Conservation (phyloP, 805 yeast genomes). For the Myxozyma kluyveri region DNA sequence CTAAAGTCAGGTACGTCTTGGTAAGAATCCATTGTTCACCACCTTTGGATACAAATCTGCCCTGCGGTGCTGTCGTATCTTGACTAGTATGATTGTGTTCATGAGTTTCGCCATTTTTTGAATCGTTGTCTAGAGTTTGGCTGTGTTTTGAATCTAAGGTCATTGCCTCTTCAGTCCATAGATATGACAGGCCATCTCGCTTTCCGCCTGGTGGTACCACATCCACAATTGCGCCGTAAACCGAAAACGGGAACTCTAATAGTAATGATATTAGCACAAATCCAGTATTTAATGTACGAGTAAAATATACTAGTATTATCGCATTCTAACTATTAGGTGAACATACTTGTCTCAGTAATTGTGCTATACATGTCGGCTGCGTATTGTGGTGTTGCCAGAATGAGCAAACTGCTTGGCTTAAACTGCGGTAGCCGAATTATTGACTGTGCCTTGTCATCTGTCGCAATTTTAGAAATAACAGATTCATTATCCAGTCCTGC, state of each 20-base stretch:
- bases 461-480: conserved; percentile 1
- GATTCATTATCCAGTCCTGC: background rate
- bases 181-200: conserved; percentile 27
- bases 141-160: background rate
- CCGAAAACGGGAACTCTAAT: conserved; percentile 12
- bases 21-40: conserved; percentile 23
- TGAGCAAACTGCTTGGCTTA: conserved; percentile 28
- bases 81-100: background rate
- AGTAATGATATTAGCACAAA: background rate
- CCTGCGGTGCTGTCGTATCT: conserved; percentile 5
- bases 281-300: background rate
- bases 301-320: background rate
- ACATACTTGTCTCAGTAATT: conserved; percentile 15
- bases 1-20: conserved; percentile 6
- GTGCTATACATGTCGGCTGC: conserved; percentile 34
- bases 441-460: background rate
- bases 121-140: background rate
- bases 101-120: background rate
- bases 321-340: too few species aligned
- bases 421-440: conserved; percentile 14
- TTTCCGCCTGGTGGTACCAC: conserved; percentile 26
- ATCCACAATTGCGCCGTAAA: conserved; percentile 23
- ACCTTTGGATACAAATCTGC: conserved; percentile 23
- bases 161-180: conserved; percentile 23
- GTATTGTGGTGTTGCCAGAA: conserved; percentile 39